These are phyloP conservation scores for Tylopilus rubrobrunneus DNA, from an alignment of 768 basidiomycete species.

Conservation along the genomic window DNA sequence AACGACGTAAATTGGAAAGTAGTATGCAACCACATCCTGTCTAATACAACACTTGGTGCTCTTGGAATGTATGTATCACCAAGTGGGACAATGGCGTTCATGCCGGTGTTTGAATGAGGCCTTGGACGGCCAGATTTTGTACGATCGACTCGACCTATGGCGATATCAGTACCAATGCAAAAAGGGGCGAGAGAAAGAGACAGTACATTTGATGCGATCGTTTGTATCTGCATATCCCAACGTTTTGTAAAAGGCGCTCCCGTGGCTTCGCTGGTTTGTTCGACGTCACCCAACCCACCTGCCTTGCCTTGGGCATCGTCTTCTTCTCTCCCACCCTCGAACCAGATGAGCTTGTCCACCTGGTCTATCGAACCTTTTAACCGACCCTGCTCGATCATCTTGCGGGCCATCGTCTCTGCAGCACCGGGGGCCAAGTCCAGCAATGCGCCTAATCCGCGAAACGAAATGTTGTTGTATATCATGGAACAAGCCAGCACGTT, in stretches of 20 bases:
- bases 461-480: slow-evolving; percentile 97
- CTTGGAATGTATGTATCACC: slow-evolving; percentile 14
- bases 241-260: slow-evolving; percentile 88
- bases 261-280: slow-evolving; percentile 83
- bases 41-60: slow-evolving; percentile 23
- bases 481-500: slow-evolving; percentile 95
- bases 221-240: slow-evolving; percentile 93
- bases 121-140: slow-evolving; percentile 73
- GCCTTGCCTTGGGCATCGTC: slow-evolving; percentile 93
- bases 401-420: slow-evolving; percentile 95
- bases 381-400: slow-evolving; percentile 98
- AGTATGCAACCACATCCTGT: slow-evolving; percentile 36
- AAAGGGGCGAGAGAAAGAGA: not conserved
- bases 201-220: slow-evolving; percentile 81
- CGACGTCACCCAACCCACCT: slow-evolving; percentile 84
- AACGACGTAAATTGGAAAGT: slow-evolving; percentile 63
- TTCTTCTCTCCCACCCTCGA: slow-evolving; percentile 82
- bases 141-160: slow-evolving; percentile 79
- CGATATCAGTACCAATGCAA: slow-evolving; percentile 1
- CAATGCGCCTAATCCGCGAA: slow-evolving; percentile 86
- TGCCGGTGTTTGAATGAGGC: slow-evolving; percentile 44
- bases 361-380: slow-evolving; percentile 94
- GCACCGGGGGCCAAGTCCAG: slow-evolving; percentile 88
- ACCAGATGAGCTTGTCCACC: slow-evolving; percentile 91
- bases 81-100: slow-evolving; percentile 12